Evolutionary conservation across 192 early-diverging fungal genomes (phyloP), one percentile per base, ranked within the genome.

Genomic region (Linnemannia hyalina): DNA sequence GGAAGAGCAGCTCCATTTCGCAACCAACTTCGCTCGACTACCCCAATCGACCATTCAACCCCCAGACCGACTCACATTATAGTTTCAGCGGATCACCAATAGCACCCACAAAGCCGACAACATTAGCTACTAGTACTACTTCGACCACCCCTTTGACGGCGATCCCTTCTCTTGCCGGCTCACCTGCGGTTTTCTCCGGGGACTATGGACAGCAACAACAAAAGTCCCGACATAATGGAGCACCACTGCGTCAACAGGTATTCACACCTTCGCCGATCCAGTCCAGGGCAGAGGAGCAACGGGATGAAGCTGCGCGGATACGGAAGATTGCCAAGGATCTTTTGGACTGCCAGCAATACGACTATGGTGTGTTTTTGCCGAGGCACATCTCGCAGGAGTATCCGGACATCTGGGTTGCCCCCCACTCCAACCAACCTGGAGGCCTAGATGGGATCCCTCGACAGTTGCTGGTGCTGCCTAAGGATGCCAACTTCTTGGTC

Each of bases 351-450:
- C 76, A 74, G 16, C 42, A 74, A 4, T 86, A 86, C 42, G 84
- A 86, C 70, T 75, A 78, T 32, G 60, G 79, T 40, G 70, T 86
- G 20, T 35, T 80, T 47, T 36, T 86, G 23, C 79, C 79, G 22
- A 55, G 84, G 36, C 84, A 86, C 20, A 86, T 86, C 26, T 86
- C 84, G 0, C 84, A 86, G 63, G 84, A 86, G 32, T 40, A 81
- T 16, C 75, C 77, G n/a, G 84, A 86, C 22, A 26, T 86, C 4
- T 86, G 83, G 83, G 75, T 77, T 0, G 46, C 72, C 29, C 76
- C 84, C 29, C 74, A 68, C 1, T 70, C 74, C 9, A 38, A 15
- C 20, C 18, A 41, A 26, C 26, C 26, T 1, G 77, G 54, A 18
- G 36, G 68, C 52, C 52, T 81, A 16, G 71, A 74, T 7, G 80